Evolutionary conservation across 179 eudicot genomes (phyloP), one percentile per base, ranked within the genome.

Genomic region (Corrigiola litoralis): DNA sequence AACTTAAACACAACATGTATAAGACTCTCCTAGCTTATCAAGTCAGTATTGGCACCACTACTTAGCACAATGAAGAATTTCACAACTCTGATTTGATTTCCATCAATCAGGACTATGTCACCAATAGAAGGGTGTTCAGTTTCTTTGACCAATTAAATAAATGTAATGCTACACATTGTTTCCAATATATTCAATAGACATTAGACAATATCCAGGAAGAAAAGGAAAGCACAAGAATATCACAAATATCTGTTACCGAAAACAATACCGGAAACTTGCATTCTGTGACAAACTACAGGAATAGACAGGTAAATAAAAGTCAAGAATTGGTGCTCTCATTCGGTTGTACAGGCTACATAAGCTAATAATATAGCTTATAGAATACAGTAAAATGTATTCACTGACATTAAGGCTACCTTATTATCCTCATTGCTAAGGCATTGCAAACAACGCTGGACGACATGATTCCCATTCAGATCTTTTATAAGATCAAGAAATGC

Each of bases 391-490:
- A n/a, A n/a, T n/a, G n/a, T n/a, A n/a, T n/a, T n/a, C n/a, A n/a
- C n/a, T n/a, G n/a, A n/a, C n/a, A n/a, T 34, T 11, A 56, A n/a
- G 41, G 42, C 44, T 80, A 92, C 98, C 96, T 87, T 79, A 70
- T 83, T 89, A 67, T 92, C 95, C 58, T 92, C 88, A 34, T 48
- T 65, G 71, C 82, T 78, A 56, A 92, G 85, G 77, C 82, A 80
- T 65, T 84, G 83, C 81, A 92, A 78, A 77, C 98, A 92, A 49
- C 88, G 80, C 65, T 89, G 95, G 58, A 87, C 77, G 40, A 92
- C 98, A 82, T 92, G 98, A 65, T 89, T 92, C 18, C 98, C 98
- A 62, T 92, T 92, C 17, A 85, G 70, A 72, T 92, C 96, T 70
- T 81, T 92, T 36, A 87, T 84, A 55, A 92, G 95, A 63, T 80